Evolutionary conservation across 768 basidiomycete genomes (phyloP).

Genomic region (Amanita muscaria): DNA sequence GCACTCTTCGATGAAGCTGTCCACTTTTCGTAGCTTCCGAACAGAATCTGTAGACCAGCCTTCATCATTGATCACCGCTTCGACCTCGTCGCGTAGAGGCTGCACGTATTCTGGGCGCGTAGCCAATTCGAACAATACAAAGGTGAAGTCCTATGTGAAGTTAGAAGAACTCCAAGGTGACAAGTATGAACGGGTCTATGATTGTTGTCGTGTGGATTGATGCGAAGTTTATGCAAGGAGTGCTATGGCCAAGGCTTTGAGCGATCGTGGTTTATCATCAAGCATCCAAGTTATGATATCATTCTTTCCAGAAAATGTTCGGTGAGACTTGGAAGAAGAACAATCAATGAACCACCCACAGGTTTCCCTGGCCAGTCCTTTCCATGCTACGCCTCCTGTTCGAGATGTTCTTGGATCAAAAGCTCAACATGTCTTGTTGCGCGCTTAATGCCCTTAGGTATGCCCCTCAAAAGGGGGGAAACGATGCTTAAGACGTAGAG

Average conservation of each 20-base stretch:
- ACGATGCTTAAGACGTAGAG: no score
- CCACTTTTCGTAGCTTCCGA: constrained; percentile 32
- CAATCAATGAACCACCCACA: no score
- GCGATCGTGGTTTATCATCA: constrained; percentile 25
- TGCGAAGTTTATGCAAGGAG: constrained; percentile 29
- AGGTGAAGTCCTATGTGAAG: constrained; percentile 26
- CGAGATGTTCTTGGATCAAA: no score
- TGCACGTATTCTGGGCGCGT: constrained; percentile 22
- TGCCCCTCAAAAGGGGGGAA: constrained; percentile 10
- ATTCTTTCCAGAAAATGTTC: no score
- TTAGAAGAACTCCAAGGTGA: no score
- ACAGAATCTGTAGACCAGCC: constrained; percentile 23
- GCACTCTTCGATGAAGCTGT: constrained; percentile 38
- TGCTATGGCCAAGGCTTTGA: constrained; percentile 21
- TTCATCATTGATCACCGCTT: no score
- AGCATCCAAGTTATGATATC: constrained; percentile 43
- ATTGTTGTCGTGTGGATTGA: constrained; percentile 34
- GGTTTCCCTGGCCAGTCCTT: no score
- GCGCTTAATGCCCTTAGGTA: no score
- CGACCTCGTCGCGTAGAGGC: no score
- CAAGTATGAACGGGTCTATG: constrained; percentile 16
- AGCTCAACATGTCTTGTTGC: no score
- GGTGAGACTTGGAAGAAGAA: no score
- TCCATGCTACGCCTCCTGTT: no score
- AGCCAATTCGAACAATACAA: constrained; percentile 29